These are phyloP conservation scores for Boletus reticuloceps DNA, from an alignment of 768 basidiomycete genomes.

Conservation along the genomic window DNA sequence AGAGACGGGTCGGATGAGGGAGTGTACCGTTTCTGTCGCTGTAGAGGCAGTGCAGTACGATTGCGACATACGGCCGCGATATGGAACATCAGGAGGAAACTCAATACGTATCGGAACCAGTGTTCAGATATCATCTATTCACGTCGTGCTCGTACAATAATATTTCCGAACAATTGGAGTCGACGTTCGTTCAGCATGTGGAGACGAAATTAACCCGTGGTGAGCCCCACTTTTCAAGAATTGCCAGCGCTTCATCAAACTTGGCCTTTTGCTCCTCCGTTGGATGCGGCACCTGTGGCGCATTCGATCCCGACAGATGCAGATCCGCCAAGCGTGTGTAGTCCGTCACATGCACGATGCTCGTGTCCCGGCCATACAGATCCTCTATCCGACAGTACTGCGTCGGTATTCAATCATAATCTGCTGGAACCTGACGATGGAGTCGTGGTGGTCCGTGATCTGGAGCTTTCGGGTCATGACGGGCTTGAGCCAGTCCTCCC, in stretches of 20 bases:
- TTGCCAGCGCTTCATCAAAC: conserved; percentile 67
- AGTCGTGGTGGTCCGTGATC: conserved; percentile 1
- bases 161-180: no score
- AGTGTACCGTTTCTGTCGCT: background rate
- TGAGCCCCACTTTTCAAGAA: conserved; percentile 49
- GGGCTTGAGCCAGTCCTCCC: conserved; percentile 48
- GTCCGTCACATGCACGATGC: conserved; percentile 37
- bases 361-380: conserved; percentile 52
- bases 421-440: conserved; percentile 40
- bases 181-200: no score
- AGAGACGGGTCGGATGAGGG: background rate
- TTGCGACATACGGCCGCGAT: conserved; percentile 1
- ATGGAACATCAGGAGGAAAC: background rate
- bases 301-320: conserved; percentile 47
- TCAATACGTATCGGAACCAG: no score
- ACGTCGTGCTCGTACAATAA: no score
- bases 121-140: no score
- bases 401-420: conserved; percentile 49
- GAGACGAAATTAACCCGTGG: no score
- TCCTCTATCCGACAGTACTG: conserved; percentile 55
- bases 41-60: background rate
- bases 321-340: background rate
- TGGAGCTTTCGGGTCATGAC: conserved; percentile 38
- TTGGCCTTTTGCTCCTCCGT: conserved; percentile 60
- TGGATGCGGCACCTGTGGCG: conserved; percentile 49